Percentiles rank a stretch among this genome's conserved stretches.
phyloP scores from a whole-genome alignment of 495 filamentous ascomycete species.

The Hypoxylon intermedium region DNA sequence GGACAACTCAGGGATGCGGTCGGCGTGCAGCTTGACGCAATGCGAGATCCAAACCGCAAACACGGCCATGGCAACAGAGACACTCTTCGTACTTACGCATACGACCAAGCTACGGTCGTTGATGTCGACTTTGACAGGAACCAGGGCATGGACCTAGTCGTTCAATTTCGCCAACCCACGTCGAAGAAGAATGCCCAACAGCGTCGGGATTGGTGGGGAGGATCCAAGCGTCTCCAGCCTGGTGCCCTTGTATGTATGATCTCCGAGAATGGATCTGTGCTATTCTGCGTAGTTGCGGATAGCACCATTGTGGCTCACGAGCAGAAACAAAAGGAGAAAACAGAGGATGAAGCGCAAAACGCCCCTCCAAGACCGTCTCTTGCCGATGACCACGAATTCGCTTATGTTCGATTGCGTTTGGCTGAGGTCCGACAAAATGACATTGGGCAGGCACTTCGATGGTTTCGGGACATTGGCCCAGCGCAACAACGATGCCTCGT shows the following conservation, averaged over 20 bases:
- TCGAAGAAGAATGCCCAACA: conserved; percentile 38
- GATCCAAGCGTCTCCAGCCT: conserved; percentile 61
- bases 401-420: conserved; percentile 40
- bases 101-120: conserved; percentile 48
- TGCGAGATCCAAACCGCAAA: conserved; percentile 17
- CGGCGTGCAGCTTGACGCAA: conserved; percentile 45
- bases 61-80: conserved; percentile 22
- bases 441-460: conserved; percentile 40
- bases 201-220: conserved; percentile 67
- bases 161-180: conserved; percentile 64
- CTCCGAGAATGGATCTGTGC: conserved; percentile 49
- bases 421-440: conserved; percentile 41
- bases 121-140: conserved; percentile 53
- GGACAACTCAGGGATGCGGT: conserved; percentile 68
- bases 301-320: conserved; percentile 34
- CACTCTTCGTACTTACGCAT: conserved; percentile 46
- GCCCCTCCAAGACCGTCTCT: conserved; percentile 34
- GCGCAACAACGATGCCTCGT: conserved; percentile 55
- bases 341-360: not conserved
- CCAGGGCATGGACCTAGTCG: conserved; percentile 61
- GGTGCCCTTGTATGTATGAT: conserved; percentile 68
- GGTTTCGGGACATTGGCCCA: conserved; percentile 32
- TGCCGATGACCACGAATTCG: conserved; percentile 35
- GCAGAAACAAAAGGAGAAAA: not conserved
- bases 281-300: conserved; percentile 64